Percentiles rank a stretch among this genome's conserved stretches.
Evolutionary conservation across 2,329 filamentous ascomycete genomes (phyloP).

Genomic region (Cladosporium sp.): DNA sequence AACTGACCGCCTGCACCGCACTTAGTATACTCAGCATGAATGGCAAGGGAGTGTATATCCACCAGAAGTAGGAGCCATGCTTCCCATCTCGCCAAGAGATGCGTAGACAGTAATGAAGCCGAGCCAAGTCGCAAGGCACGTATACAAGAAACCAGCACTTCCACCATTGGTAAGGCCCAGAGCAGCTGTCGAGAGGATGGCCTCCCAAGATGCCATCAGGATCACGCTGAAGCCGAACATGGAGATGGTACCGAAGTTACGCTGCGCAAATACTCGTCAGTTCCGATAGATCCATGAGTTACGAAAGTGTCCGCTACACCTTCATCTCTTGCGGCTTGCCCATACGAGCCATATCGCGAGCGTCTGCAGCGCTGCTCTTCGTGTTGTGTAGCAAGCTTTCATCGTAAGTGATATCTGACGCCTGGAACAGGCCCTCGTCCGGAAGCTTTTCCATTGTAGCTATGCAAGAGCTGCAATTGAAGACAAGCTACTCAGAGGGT

Average conservation of each 20-base stretch:
- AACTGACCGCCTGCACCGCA: constrained; percentile 32
- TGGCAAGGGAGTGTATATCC: neutral
- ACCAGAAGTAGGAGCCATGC: constrained; percentile 9
- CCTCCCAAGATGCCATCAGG: constrained; percentile 16
- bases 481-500: neutral
- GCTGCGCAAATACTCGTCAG: neutral
- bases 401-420: neutral
- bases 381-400: neutral
- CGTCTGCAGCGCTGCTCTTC: constrained; percentile 2
- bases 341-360: constrained; percentile 24
- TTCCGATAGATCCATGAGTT: accelerated
- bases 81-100: constrained; percentile 16
- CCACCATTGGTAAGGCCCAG: constrained; percentile 15
- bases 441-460: neutral
- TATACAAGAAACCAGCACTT: constrained; percentile 4
- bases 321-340: constrained; percentile 21
- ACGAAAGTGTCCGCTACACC: neutral
- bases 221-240: constrained; percentile 18
- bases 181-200: neutral
- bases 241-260: constrained; percentile 11
- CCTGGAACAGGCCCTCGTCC: neutral
- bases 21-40: neutral
- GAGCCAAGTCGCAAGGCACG: neutral
- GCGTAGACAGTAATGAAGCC: neutral
- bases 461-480: neutral